Evolutionary conservation across 306 rosid genomes (phyloP), one percentile per base, ranked within the genome.

Genomic region (Sindora glabra): DNA sequence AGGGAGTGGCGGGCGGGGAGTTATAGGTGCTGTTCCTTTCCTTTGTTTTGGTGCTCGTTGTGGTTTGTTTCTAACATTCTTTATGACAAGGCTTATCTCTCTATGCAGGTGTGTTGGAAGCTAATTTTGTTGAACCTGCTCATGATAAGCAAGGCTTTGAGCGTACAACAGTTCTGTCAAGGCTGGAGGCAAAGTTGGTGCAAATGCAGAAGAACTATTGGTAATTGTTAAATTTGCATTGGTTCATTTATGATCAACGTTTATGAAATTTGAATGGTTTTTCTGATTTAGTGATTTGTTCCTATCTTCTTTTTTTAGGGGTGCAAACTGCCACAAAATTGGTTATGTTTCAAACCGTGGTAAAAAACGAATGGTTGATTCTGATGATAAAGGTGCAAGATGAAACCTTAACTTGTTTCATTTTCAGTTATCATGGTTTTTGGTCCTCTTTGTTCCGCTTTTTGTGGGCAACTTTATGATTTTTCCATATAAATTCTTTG

Each of bases 121-220:
- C 99, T 29, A 94, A 89, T 73, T 94, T 94, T 71, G 97, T 94
- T 62, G 99, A 89, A 75, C 99, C 99, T 16, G 99, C 99, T 39
- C 99, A 94, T 68, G 97, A 94, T 73, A 94, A 94, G 79, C 99
- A 89, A 72, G 97, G 99, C 41, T 94, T 94, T 84, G 99, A 94
- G 86, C 95, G 99, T 17, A 94, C 99, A 33, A 80, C 80, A 45
- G 95, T 86, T 59, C 79, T 94, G 51, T 69, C 94, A 12, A 86
- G 95, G 77, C 87, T 94, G 48, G 99, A 94, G 78, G 45, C 81
- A 30, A 74, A 77, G 26, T 65, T 94, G 38, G 10, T 86, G 56
- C 87, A 82, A 66, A 84, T 84, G 99, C 99, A 94, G 72, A 94
- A 86, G 78, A 71, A 16, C 68, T 94, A 94, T 59, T 94, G 99